These are phyloP conservation scores for Lyophyllum shimeji DNA, from an alignment of 768 basidiomycete species.

Conservation along the genomic window DNA sequence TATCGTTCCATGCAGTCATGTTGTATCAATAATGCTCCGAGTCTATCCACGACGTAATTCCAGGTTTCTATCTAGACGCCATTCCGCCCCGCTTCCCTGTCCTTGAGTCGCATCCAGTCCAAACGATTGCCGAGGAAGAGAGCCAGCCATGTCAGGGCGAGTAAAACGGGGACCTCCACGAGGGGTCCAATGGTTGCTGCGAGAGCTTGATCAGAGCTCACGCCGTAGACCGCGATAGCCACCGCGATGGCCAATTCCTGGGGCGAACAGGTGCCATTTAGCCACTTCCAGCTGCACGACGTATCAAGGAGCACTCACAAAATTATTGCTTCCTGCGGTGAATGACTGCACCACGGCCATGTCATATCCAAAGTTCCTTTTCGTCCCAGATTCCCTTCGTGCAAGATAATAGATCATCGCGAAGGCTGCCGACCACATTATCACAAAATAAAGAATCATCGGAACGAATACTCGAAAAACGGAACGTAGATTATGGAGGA, in stretches of 20 bases:
- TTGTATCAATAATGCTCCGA: conserved; percentile 1
- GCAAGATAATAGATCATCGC: conserved; percentile 49
- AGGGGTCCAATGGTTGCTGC: conserved; percentile 80
- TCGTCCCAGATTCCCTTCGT: conserved; percentile 25
- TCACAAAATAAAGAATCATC: conserved; percentile 71
- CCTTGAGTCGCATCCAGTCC: conserved; percentile 31
- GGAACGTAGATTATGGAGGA: conserved; percentile 69
- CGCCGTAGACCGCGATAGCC: conserved; percentile 74
- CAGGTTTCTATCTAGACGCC: not conserved
- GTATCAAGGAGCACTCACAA: not conserved
- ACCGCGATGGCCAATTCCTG: conserved; percentile 23
- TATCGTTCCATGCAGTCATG: not conserved
- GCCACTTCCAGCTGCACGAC: not conserved
- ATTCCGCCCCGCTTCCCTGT: not conserved
- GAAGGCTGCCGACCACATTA: conserved; percentile 76
- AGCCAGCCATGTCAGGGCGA: conserved; percentile 53
- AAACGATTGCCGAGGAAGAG: conserved; percentile 42
- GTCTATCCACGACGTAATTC: not conserved
- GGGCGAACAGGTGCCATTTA: not conserved
- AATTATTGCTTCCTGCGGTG: conserved; percentile 71
- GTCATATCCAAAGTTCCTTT: conserved; percentile 50
- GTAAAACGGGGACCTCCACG: conserved; percentile 39
- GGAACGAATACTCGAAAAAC: conserved; percentile 85
- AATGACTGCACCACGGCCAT: conserved; percentile 77
- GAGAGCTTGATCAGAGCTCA: conserved; percentile 74